Percentiles rank a stretch among this genome's conserved stretches.
These are phyloP conservation scores for Alternaria panax DNA, from an alignment of 2,329 filamentous ascomycete genomes.

Conservation along the genomic window DNA sequence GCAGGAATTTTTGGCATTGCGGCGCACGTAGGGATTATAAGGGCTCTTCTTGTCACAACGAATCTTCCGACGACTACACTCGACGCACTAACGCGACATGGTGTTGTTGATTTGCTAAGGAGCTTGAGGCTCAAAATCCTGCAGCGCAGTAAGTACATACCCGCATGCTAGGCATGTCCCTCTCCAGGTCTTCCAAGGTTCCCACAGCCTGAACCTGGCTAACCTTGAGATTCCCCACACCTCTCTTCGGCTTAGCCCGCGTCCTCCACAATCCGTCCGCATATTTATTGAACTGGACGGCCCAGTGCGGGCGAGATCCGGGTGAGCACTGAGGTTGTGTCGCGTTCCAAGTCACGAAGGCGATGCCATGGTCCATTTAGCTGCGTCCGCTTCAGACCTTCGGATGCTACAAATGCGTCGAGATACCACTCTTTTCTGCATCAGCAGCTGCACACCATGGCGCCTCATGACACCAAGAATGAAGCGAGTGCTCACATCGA, in stretches of 20 bases:
- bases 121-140: constrained; percentile 13
- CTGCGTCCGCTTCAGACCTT: background rate
- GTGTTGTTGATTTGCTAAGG: constrained; percentile 4
- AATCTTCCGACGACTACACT: constrained; percentile 14
- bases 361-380: background rate
- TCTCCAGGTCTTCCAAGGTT: background rate
- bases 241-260: background rate
- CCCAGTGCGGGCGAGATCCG: constrained; percentile 15
- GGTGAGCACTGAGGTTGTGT: constrained; percentile 2
- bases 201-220: constrained; percentile 1
- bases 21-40: constrained; percentile 15
- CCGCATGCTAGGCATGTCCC: constrained; percentile 3
- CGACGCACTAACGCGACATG: constrained; percentile 16
- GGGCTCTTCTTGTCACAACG: constrained; percentile 22
- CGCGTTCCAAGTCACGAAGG: background rate
- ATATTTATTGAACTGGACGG: constrained; percentile 16
- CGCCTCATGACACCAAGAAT: constrained; percentile 8
- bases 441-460: constrained; percentile 3
- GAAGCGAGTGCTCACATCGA: constrained; percentile 14
- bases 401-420: constrained; percentile 1
- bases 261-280: constrained; percentile 20
- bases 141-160: background rate
- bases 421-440: background rate
- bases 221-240: constrained; percentile 12
- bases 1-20: constrained; percentile 19